Conservation (phyloP, 2,329 filamentous ascomycete genomes). For the Aureobasidium sp. region DNA sequence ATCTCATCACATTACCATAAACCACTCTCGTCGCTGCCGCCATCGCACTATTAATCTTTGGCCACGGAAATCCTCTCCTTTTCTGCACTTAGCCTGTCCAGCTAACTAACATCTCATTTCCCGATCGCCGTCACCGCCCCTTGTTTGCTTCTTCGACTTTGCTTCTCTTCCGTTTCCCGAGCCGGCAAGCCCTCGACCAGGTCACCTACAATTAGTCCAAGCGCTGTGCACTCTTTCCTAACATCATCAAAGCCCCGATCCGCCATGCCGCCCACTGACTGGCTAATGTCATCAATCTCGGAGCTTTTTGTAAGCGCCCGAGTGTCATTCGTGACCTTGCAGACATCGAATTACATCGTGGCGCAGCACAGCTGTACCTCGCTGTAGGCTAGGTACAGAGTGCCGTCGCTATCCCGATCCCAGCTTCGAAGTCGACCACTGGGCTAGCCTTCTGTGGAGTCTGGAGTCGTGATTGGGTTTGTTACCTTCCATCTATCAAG, state of each 20-base stretch:
- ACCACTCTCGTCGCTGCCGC: background rate
- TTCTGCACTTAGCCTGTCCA: background rate
- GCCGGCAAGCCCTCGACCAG: background rate
- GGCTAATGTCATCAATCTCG: background rate
- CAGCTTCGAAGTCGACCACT: background rate
- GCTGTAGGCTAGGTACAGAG: background rate
- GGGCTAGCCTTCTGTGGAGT: background rate
- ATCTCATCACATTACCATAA: background rate
- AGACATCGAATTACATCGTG: background rate
- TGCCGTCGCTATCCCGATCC: background rate
- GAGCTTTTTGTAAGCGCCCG: background rate
- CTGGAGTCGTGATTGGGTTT: background rate
- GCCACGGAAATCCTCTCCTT: background rate
- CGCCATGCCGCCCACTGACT: background rate
- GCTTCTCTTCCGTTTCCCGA: slow-evolving; percentile 3
- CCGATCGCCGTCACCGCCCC: slow-evolving; percentile 4
- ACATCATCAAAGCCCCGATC: background rate
- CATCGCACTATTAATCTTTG: background rate
- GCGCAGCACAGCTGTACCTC: background rate
- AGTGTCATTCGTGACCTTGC: background rate
- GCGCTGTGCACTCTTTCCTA: background rate
- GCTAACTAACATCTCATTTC: background rate
- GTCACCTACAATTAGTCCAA: background rate
- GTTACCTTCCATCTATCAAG: background rate
- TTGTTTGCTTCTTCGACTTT: slow-evolving; percentile 5